Conservation (phyloP, 352 stramenopile species). For the Phytophthora pini region DNA sequence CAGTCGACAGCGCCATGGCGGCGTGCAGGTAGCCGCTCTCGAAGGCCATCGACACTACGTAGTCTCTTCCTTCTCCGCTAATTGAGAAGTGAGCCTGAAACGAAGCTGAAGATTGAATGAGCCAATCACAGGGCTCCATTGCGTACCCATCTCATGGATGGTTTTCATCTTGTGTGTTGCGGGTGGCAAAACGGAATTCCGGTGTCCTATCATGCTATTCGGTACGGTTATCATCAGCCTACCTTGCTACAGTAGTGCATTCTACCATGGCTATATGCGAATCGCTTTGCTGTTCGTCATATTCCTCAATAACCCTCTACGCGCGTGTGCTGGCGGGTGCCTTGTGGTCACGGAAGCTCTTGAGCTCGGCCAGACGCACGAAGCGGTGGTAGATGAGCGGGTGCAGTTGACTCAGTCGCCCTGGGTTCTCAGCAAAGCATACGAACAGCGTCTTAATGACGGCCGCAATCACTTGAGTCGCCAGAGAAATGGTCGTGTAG, state of each 20-base stretch:
- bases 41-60: slow-evolving; percentile 19
- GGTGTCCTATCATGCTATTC: slow-evolving; percentile 29
- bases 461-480: slow-evolving; percentile 71
- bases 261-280: background rate
- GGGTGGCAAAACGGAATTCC: background rate
- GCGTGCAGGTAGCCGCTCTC: slow-evolving; percentile 45
- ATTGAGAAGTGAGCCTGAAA: slow-evolving; percentile 22
- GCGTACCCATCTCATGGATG: slow-evolving; percentile 12
- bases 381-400: slow-evolving; percentile 90
- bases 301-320: slow-evolving; percentile 13
- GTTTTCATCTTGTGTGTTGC: background rate
- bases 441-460: slow-evolving; percentile 90
- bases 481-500: slow-evolving; percentile 84
- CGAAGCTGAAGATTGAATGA: slow-evolving; percentile 13
- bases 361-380: slow-evolving; percentile 81
- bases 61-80: slow-evolving; percentile 22
- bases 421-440: slow-evolving; percentile 86
- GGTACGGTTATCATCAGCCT: background rate
- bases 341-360: slow-evolving; percentile 86
- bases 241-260: background rate
- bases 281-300: background rate
- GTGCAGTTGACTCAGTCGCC: slow-evolving; percentile 79
- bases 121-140: slow-evolving; percentile 22
- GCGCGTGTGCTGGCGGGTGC: slow-evolving; percentile 27
- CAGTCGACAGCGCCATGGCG: slow-evolving; percentile 52